Percentiles rank a stretch among this genome's conserved stretches.
phyloP scores from a whole-genome alignment of 495 filamentous ascomycete genomes.

The Penicillium nucicola region DNA sequence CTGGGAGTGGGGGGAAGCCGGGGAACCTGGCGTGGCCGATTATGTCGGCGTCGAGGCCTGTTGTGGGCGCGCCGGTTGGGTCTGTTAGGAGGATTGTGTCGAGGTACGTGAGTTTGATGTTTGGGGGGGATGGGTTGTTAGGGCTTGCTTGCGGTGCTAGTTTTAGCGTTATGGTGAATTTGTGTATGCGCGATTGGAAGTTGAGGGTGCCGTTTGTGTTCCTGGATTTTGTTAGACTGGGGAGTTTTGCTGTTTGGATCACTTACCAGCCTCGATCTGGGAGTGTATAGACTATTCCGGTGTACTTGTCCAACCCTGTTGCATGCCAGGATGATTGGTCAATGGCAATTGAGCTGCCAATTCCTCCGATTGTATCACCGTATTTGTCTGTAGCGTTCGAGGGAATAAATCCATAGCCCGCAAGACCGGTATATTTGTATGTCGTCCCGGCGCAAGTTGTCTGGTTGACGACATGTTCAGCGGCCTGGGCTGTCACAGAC shows the following conservation, averaged over 20 bases:
- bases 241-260: not conserved
- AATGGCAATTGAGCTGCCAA: constrained; percentile 66
- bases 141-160: constrained; percentile 52
- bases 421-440: constrained; percentile 67
- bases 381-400: constrained; percentile 63
- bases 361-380: constrained; percentile 68
- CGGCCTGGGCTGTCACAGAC: constrained; percentile 11
- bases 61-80: constrained; percentile 64
- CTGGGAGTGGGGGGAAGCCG: constrained; percentile 64
- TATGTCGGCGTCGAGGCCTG: constrained; percentile 67
- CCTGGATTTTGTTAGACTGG: constrained; percentile 33
- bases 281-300: constrained; percentile 59
- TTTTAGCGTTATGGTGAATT: constrained; percentile 59
- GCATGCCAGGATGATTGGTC: constrained; percentile 63
- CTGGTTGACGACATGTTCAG: constrained; percentile 39
- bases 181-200: constrained; percentile 71
- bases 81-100: constrained; percentile 66
- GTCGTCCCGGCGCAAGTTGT: constrained; percentile 61
- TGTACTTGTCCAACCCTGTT: constrained; percentile 50
- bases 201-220: constrained; percentile 75
- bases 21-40: constrained; percentile 49
- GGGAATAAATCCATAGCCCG: constrained; percentile 65
- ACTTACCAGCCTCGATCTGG: constrained; percentile 71
- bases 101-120: constrained; percentile 62
- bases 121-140: constrained; percentile 56